A percentile compares a stretch with the other conserved stretches of the same genome.
These are phyloP conservation scores for Psilocybe mexicana DNA, from an alignment of 1,284 basidiomycete genomes.

Conservation along the genomic window DNA sequence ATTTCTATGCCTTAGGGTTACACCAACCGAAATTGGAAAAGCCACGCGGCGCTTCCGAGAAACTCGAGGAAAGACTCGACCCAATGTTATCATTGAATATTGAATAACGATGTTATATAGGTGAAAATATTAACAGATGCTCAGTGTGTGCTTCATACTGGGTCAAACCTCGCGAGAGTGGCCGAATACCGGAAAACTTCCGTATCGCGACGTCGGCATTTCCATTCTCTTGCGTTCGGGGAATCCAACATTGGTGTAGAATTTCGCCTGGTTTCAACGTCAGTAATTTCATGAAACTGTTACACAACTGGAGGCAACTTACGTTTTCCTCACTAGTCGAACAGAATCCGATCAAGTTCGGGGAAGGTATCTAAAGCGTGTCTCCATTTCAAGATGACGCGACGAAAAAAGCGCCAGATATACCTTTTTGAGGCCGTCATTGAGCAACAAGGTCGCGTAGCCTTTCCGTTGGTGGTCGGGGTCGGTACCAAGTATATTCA, in stretches of 20 bases:
- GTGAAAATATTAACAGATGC: too few species aligned
- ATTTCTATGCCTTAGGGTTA: too few species aligned
- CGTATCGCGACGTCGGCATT: neutral
- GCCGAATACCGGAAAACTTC: neutral
- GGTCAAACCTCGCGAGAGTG: neutral
- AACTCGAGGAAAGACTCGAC: too few species aligned
- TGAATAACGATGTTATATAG: too few species aligned
- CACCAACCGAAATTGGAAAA: too few species aligned
- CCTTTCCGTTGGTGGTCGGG: constrained; percentile 2
- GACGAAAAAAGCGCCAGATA: neutral
- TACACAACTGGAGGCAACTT: neutral
- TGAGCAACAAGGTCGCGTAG: neutral
- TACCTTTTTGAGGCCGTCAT: neutral
- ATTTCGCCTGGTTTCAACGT: neutral
- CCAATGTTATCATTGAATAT: too few species aligned
- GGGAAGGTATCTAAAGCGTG: neutral
- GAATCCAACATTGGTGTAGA: neutral
- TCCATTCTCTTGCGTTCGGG: neutral
- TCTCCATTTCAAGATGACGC: neutral
- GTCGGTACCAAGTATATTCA: constrained; percentile 3
- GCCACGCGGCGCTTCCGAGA: too few species aligned
- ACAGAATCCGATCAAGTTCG: neutral
- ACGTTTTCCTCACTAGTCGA: neutral
- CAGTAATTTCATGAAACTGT: neutral
- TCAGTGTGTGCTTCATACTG: too few species aligned